Conservation (phyloP, 306 rosid species). For the Trifolium subterraneum region DNA sequence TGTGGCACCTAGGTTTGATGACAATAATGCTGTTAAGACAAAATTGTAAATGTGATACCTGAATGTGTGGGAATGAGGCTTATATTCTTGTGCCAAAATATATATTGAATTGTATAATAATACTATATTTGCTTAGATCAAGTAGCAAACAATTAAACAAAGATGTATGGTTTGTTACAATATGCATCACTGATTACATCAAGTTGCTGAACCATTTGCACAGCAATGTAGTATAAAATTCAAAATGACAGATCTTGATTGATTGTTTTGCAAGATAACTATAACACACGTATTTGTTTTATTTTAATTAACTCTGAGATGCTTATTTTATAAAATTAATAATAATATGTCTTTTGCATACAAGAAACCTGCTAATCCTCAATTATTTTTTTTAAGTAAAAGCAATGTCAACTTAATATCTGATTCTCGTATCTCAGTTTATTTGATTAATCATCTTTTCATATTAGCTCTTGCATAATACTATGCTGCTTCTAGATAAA, state of each 20-base stretch:
- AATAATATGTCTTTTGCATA: constrained; percentile 35
- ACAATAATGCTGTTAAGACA: neutral
- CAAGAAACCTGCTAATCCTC: constrained; percentile 38
- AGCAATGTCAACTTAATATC: constrained; percentile 36
- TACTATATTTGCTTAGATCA: constrained; percentile 41
- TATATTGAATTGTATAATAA: constrained; percentile 30
- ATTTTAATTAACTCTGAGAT: constrained; percentile 20
- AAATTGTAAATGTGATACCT: neutral
- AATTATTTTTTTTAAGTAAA: constrained; percentile 27
- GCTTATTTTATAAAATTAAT: constrained; percentile 31
- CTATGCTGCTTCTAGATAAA: constrained; percentile 12
- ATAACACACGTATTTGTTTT: constrained; percentile 34
- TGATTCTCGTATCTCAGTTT: constrained; percentile 36
- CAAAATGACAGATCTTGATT: constrained; percentile 48
- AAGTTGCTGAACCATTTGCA: constrained; percentile 23
- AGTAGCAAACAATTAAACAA: constrained; percentile 30
- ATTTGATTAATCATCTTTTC: constrained; percentile 16
- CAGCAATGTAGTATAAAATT: constrained; percentile 35
- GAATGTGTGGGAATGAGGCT: neutral
- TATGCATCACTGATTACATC: constrained; percentile 44
- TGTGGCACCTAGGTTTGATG: constrained; percentile 7
- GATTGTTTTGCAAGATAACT: constrained; percentile 47
- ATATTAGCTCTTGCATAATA: constrained; percentile 8
- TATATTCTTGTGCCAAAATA: constrained; percentile 1
- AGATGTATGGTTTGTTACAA: constrained; percentile 10